phyloP scores from a whole-genome alignment of 208 protist species.

The Crithidia fasciculata region DNA sequence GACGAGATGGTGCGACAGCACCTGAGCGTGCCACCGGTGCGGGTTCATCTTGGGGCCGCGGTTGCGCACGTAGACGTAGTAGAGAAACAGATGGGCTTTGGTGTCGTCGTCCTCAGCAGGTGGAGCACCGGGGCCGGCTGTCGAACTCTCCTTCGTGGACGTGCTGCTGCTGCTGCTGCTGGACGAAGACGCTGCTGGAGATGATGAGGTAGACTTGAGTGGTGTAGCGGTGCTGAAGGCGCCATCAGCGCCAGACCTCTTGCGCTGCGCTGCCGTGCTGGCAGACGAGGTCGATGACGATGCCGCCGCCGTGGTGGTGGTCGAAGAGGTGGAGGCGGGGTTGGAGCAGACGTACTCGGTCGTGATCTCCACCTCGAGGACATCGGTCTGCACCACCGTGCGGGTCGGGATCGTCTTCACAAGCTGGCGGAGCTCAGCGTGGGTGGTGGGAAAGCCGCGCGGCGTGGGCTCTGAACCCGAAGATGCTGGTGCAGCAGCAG shows the following conservation, averaged over 20 bases:
- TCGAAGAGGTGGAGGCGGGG: slow-evolving; percentile 8
- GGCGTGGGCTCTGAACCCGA: neutral
- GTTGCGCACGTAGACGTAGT: slow-evolving; percentile 84
- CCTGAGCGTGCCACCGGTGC: slow-evolving; percentile 76
- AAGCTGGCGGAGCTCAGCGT: slow-evolving; percentile 38
- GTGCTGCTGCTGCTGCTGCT: neutral
- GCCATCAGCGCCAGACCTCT: slow-evolving; percentile 1
- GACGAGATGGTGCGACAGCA: slow-evolving; percentile 81
- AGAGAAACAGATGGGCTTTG: slow-evolving; percentile 69
- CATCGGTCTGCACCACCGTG: slow-evolving; percentile 61
- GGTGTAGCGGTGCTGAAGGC: slow-evolving; percentile 25
- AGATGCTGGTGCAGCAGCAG: neutral
- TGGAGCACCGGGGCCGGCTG: neutral
- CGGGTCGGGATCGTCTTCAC: slow-evolving; percentile 58
- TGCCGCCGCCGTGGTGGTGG: neutral
- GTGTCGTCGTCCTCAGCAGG: slow-evolving; percentile 14
- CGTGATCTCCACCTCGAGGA: slow-evolving; percentile 76
- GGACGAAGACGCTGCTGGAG: neutral
- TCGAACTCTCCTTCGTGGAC: neutral
- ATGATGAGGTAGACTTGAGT: slow-evolving; percentile 11
- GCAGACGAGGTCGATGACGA: neutral
- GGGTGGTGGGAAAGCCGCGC: slow-evolving; percentile 30
- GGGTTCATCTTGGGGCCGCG: slow-evolving; percentile 54
- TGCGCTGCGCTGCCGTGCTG: neutral
- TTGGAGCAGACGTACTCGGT: slow-evolving; percentile 77